Conservation (phyloP, 768 basidiomycete genomes). For the Hericium erinaceus region DNA sequence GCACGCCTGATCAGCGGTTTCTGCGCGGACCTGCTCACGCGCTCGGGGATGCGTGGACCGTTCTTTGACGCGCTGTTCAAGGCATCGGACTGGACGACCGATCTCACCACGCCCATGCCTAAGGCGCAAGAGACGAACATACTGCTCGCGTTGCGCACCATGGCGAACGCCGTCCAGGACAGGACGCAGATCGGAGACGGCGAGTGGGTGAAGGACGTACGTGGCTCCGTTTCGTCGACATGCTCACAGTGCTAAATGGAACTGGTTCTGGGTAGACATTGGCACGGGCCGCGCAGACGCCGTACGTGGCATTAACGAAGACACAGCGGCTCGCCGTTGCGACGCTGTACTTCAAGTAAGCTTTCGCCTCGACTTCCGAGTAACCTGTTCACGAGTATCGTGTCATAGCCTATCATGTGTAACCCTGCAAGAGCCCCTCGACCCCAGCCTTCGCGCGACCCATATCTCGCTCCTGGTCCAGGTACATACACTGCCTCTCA, state of each 20-base stretch:
- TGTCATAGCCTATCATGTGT: constrained; percentile 56
- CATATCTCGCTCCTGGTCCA: constrained; percentile 36
- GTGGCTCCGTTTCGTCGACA: constrained; percentile 5
- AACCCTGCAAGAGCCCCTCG: constrained; percentile 33
- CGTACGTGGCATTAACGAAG: constrained; percentile 53
- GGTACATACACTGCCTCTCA: constrained; percentile 25
- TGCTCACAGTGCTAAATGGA: neutral
- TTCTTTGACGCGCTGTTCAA: constrained; percentile 57
- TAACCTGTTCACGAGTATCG: neutral
- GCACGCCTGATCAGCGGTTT: constrained; percentile 65
- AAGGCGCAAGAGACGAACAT: constrained; percentile 83
- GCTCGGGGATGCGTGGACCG: constrained; percentile 32
- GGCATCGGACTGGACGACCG: constrained; percentile 55
- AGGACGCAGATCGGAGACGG: constrained; percentile 32
- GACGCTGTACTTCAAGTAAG: constrained; percentile 85
- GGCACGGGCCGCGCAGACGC: constrained; percentile 37
- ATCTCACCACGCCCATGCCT: constrained; percentile 44
- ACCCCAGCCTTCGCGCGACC: constrained; percentile 29
- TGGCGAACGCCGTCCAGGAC: constrained; percentile 74
- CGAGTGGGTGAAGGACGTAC: constrained; percentile 44
- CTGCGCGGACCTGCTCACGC: constrained; percentile 42
- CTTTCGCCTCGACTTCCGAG: constrained; percentile 6
- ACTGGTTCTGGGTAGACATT: constrained; percentile 38
- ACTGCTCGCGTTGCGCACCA: constrained; percentile 64
- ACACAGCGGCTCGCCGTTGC: constrained; percentile 67